A percentile compares a stretch with the other conserved stretches of the same genome.
phyloP scores from a whole-genome alignment of 1,284 basidiomycete genomes.

The Omphalotus olearius region DNA sequence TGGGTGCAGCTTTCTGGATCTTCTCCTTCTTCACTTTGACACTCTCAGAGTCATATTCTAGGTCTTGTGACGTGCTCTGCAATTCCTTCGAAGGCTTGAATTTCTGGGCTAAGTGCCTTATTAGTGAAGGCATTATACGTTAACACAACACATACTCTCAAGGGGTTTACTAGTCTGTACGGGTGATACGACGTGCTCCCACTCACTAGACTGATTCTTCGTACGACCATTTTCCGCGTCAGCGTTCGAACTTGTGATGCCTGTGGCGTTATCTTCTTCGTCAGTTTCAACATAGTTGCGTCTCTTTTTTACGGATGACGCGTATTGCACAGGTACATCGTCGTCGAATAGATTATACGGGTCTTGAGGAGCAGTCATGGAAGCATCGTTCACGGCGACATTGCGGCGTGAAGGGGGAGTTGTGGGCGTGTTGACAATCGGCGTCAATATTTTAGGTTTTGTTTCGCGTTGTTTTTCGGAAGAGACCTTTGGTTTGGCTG shows the following conservation, averaged over 20 bases:
- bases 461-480: too few relatives aligned
- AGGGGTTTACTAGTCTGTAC: not conserved
- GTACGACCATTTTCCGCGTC: too few relatives aligned
- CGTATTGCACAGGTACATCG: not conserved
- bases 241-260: too few relatives aligned
- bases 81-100: not conserved
- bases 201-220: not conserved
- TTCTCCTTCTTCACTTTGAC: conserved; percentile 8
- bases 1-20: too few relatives aligned
- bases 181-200: not conserved
- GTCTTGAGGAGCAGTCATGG: not conserved
- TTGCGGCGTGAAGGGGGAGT: too few relatives aligned
- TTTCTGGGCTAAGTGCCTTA: too few relatives aligned
- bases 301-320: conserved; percentile 4
- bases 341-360: conserved; percentile 4
- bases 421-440: too few relatives aligned
- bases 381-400: too few relatives aligned
- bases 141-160: too few relatives aligned
- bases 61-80: not conserved
- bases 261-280: not conserved
- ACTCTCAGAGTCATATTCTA: not conserved
- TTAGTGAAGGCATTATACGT: too few relatives aligned
- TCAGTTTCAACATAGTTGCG: conserved; percentile 1
- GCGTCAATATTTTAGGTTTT: too few relatives aligned
- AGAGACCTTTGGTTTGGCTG: too few relatives aligned